Percentiles rank a stretch among this genome's conserved stretches.
Evolutionary conservation across 139 green algal genomes (phyloP).

Genomic region (Chlorella sp.): DNA sequence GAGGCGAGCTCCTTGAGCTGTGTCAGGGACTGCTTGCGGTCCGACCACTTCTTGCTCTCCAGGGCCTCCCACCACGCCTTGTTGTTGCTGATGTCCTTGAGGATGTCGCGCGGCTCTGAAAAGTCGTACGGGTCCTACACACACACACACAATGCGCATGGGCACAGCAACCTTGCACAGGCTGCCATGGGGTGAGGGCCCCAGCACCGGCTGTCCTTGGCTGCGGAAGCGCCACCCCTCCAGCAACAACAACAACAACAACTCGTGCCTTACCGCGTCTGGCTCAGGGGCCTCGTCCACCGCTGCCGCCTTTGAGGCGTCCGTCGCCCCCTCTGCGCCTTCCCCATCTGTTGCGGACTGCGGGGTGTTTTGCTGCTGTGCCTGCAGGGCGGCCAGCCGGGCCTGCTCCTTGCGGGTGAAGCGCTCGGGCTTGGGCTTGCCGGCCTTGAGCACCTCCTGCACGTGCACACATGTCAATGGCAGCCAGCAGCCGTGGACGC

Average conservation of each 20-base stretch:
- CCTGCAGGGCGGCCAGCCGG: conserved; percentile 25
- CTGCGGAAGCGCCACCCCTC: too few species aligned
- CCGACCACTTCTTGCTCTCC: conserved; percentile 77
- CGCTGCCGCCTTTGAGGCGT: neutral
- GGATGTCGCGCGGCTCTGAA: conserved; percentile 55
- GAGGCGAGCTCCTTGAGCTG: conserved; percentile 49
- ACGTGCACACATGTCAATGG: too few species aligned
- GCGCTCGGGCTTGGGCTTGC: conserved; percentile 39
- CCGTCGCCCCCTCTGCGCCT: neutral
- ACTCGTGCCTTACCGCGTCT: conserved; percentile 3
- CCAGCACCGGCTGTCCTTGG: too few species aligned
- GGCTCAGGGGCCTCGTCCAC: neutral
- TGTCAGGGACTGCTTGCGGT: conserved; percentile 64
- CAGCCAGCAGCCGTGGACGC: too few species aligned
- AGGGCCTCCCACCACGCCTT: conserved; percentile 60
- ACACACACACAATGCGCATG: conserved; percentile 6
- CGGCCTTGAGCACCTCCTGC: neutral
- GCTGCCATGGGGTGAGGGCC: too few species aligned
- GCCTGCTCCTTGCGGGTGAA: conserved; percentile 64
- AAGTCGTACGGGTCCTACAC: conserved; percentile 70
- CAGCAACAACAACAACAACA: too few species aligned
- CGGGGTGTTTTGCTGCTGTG: too few species aligned
- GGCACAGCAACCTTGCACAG: conserved; percentile 6
- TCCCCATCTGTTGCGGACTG: too few species aligned
- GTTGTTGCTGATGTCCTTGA: conserved; percentile 29